Evolutionary conservation across 2,329 filamentous ascomycete genomes (phyloP), one percentile per base, ranked within the genome.

Genomic region (Aspergillus sp.): DNA sequence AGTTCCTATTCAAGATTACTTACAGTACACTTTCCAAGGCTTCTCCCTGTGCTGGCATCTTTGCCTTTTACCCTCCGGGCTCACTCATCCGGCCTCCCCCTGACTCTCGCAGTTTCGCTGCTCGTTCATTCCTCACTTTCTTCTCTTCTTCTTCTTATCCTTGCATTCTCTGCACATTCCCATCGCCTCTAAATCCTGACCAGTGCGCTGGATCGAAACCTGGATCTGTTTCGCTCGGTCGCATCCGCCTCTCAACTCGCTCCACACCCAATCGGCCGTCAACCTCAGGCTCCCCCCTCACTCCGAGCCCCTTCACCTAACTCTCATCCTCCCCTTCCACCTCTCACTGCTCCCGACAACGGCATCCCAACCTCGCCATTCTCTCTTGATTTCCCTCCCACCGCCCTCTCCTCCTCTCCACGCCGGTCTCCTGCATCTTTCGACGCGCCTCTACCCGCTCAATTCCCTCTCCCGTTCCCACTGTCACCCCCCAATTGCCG

Each of bases 361-460:
- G 35, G 47, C 47, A 48, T 57, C 50, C 47, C 51, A 57, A 44
- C 51, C 56, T 39, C 49, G 60, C 45, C 40, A 41, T 53, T 44
- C 52, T 50, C 57, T 53, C 55, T 35, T 48, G 15, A 35, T n/a
- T 37, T 49, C 51, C 55, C 59, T 58, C 50, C 57, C 45, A 49
- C 46, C 51, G 33, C 48, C 57, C 55, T 45, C 57, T 56, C 49
- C 37, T 54, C 54, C 50, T 24, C 60, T 56, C 51, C 50, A 56
- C 54, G 44, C 60, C 62, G 50, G 53, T 64, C 58, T 60, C 57
- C 63, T 64, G 63, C 60, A 59, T 54, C 55, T 58, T 53, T 64
- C 58, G 56, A 58, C 61, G 56, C 55, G 68, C 84, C 6, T 80
- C 55, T 80, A 67, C 50, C 62, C 59, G 61, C 37, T 57, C 61